Percentiles rank a stretch among this genome's conserved stretches.
These are phyloP conservation scores for Backusella liffmaniae DNA, from an alignment of 192 early-diverging fungal genomes.

Conservation along the genomic window DNA sequence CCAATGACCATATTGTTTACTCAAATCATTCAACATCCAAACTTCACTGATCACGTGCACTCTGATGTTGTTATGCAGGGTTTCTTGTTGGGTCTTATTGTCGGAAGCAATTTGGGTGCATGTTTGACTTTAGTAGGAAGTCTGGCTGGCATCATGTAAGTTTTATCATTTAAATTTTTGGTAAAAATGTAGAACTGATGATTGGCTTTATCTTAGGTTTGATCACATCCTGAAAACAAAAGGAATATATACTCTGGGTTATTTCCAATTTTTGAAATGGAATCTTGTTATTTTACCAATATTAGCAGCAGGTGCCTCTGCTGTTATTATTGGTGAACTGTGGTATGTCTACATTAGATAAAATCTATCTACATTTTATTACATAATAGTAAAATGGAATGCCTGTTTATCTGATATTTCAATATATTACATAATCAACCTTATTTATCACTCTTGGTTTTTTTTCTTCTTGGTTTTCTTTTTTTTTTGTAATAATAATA, in stretches of 20 bases:
- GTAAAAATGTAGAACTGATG: not conserved
- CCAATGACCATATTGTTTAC: conserved; percentile 87
- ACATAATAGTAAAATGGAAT: too few species aligned
- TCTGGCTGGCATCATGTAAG: conserved; percentile 71
- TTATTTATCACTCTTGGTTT: not conserved
- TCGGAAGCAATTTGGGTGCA: conserved; percentile 83
- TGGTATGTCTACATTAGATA: conserved; percentile 27
- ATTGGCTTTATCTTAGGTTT: conserved; percentile 33
- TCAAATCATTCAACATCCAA: conserved; percentile 63
- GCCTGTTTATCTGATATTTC: not conserved
- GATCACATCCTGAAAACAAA: conserved; percentile 55
- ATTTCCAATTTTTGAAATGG: conserved; percentile 56
- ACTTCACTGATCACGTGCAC: conserved; percentile 44
- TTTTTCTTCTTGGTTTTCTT: too few species aligned
- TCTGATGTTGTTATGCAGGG: conserved; percentile 47
- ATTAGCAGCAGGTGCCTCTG: conserved; percentile 43
- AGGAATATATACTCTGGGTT: conserved; percentile 40
- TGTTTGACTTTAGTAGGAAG: conserved; percentile 73
- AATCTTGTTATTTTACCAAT: conserved; percentile 59
- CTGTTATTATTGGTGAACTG: conserved; percentile 55
- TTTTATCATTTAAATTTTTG: conserved; percentile 14
- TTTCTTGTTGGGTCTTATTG: conserved; percentile 68
- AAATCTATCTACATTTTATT: not conserved
- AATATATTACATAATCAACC: not conserved
- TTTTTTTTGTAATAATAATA: too few species aligned